Conservation (phyloP, 441 rosid species). For the Geranium incanum region DNA sequence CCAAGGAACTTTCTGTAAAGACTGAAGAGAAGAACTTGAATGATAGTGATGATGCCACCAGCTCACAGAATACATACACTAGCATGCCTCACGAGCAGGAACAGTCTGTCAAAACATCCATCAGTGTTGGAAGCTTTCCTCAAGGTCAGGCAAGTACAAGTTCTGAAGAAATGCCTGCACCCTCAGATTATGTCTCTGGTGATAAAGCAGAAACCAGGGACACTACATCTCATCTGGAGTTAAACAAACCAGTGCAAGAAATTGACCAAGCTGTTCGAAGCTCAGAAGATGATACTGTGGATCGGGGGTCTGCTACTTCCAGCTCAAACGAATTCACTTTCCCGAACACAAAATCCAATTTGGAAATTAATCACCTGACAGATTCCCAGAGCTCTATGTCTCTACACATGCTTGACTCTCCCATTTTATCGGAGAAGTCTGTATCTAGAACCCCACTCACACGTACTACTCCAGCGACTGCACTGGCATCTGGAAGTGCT, state of each 20-base stretch:
- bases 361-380: conserved; percentile 38
- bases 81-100: conserved; percentile 86
- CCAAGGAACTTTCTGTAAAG: conserved; percentile 66
- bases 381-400: conserved; percentile 76
- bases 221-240: conserved; percentile 38
- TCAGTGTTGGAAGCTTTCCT: conserved; percentile 88
- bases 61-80: conserved; percentile 82
- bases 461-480: conserved; percentile 68
- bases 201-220: conserved; percentile 45
- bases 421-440: conserved; percentile 82
- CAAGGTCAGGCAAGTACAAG: conserved; percentile 81
- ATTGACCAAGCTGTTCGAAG: conserved; percentile 44
- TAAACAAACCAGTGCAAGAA: conserved; percentile 38
- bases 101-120: conserved; percentile 76
- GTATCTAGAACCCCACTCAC: conserved; percentile 46
- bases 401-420: conserved; percentile 55
- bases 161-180: conserved; percentile 62
- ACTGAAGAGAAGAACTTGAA: conserved; percentile 75
- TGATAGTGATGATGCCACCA: conserved; percentile 62
- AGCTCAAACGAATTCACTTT: conserved; percentile 46
- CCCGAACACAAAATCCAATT: conserved; percentile 35
- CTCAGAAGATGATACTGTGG: conserved; percentile 44
- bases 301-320: conserved; percentile 43
- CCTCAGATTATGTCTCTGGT: conserved; percentile 37
- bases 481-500: conserved; percentile 68